Evolutionary conservation across 306 rosid species (phyloP).

Genomic region (Cucumis sativus): DNA sequence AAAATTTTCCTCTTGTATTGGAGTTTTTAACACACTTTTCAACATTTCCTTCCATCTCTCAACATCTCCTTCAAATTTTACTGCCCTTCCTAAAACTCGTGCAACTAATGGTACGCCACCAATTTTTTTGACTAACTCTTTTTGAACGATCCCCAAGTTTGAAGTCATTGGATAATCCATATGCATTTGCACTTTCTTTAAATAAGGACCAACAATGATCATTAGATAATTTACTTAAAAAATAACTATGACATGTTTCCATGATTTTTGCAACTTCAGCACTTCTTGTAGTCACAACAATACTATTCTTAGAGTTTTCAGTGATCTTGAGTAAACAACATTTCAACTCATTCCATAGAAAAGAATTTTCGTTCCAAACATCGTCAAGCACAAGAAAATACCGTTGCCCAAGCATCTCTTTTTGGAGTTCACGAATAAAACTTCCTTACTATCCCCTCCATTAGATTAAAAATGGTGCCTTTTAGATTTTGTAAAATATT

Average conservation of each 20-base stretch:
- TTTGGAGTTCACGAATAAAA: neutral
- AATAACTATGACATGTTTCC: neutral
- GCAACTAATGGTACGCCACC: slow-evolving; percentile 9
- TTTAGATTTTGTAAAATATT: neutral
- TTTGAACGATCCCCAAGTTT: neutral
- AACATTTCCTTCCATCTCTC: neutral
- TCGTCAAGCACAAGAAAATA: slow-evolving; percentile 14
- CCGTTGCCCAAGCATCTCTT: neutral
- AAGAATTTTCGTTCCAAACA: slow-evolving; percentile 7
- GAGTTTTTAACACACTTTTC: neutral
- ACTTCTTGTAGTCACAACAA: slow-evolving; percentile 1
- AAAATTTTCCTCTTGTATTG: no score
- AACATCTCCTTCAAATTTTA: neutral
- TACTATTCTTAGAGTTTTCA: neutral
- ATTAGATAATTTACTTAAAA: neutral
- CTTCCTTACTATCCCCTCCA: neutral
- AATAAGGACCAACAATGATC: slow-evolving; percentile 7
- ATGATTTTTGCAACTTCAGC: neutral
- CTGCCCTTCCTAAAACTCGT: neutral
- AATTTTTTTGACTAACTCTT: neutral
- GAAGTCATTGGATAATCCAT: neutral
- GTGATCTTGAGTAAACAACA: neutral
- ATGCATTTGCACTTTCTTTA: neutral
- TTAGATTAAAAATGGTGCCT: accelerated
- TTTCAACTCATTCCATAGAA: neutral